Evolutionary conservation across 1,284 basidiomycete genomes (phyloP), one percentile per base, ranked within the genome.

Genomic region (Puccinia coronata): DNA sequence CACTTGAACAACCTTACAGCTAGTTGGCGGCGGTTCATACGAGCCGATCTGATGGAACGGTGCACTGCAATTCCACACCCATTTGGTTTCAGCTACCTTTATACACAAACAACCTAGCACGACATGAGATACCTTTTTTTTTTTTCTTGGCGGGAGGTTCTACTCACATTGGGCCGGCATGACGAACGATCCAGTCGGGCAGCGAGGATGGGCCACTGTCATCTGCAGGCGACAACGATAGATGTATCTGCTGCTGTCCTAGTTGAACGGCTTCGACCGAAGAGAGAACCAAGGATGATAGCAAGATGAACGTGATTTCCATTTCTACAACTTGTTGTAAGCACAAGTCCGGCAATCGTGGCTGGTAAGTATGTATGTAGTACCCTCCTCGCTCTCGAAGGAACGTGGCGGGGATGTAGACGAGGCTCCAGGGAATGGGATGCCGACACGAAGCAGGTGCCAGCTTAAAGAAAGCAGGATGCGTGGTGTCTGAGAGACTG

Each of bases 11-110:
- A 70, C 18, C 36, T 43, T 69, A 36, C 76, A 79, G 47, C 18
- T 23, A 41, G 53, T 31, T 25, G 76, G 65, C 4, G 55, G 31
- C 9, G 31, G 43, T 18, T 65, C 31, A 47, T 79, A 79, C 2
- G 65, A 4, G 1, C 53, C 49, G 12, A n/a, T 41, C 25, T 63
- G 43, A 79, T 79, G 76, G 67, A 67, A 79, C 23, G 76, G 76
- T n/a, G 76, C 43, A 49, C 76, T 79, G 49, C 18, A 34, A n/a
- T 20, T 1, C 18, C 28, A 6, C 28, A 18, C 3, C 25, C 28
- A 31, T 11, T 28, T 59, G 28, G n/a, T n/a, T n/a, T 59, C 28
- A 31, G 57, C 34, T 47, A 25, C n/a, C 31, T 57, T 28, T 25
- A n/a, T n/a, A n/a, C n/a, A n/a, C 18, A n/a, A 57, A n/a, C n/a